Conservation (phyloP, 768 basidiomycete genomes). For the Phlebiopsis flavidoalba region DNA sequence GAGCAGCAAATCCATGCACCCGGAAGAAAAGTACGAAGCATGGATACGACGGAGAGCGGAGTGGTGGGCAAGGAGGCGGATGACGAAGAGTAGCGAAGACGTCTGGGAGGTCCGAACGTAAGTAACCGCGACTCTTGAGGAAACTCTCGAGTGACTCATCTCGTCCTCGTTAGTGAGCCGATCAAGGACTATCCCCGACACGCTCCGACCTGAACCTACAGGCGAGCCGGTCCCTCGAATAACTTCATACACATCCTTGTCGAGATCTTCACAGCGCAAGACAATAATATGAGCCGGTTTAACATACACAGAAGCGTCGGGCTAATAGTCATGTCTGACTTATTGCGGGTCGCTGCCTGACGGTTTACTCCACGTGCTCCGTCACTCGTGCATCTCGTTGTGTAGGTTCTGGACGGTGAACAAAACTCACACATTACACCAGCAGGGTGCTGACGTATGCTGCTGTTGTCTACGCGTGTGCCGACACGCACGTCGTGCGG, state of each 20-base stretch:
- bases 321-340: no score
- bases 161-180: conserved; percentile 2
- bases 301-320: no score
- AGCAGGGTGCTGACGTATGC: no score
- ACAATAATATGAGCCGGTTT: no score
- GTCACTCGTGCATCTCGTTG: no score
- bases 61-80: conserved; percentile 85
- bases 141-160: background rate
- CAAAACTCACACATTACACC: no score
- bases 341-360: no score
- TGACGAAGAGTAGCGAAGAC: conserved; percentile 85
- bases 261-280: no score
- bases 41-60: conserved; percentile 89
- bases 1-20: conserved; percentile 70
- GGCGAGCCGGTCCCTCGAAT: background rate
- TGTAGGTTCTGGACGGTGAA: no score
- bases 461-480: no score
- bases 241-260: background rate
- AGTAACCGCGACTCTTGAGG: conserved; percentile 23
- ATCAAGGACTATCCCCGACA: conserved; percentile 9
- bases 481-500: no score
- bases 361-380: no score
- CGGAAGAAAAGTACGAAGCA: conserved; percentile 70
- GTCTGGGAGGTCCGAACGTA: conserved; percentile 89
- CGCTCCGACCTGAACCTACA: background rate